phyloP scores from a whole-genome alignment of 225 moss, liverwort and hornwort species.

The Anthoceros angustus region DNA sequence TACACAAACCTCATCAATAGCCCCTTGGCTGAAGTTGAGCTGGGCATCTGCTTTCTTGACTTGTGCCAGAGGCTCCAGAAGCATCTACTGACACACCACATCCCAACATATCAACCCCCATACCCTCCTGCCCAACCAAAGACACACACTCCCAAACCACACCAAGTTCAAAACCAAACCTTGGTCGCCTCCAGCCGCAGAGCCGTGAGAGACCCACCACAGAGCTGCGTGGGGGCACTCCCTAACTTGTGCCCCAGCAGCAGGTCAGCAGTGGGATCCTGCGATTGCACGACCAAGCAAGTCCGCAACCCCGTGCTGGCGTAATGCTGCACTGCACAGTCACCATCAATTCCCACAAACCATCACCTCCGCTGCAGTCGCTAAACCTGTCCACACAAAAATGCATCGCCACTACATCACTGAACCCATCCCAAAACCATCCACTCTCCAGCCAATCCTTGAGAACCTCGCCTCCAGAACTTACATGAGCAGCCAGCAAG shows the following conservation, averaged over 20 bases:
- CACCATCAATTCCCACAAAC: constrained; percentile 22
- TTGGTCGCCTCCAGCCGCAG: constrained; percentile 77
- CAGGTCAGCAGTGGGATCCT: constrained; percentile 81
- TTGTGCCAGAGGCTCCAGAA: constrained; percentile 67
- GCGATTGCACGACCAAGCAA: constrained; percentile 84
- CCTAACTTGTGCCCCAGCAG: constrained; percentile 65
- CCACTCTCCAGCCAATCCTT: not conserved
- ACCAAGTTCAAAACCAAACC: constrained; percentile 19
- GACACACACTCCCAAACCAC: not conserved
- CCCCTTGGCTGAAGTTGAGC: constrained; percentile 86
- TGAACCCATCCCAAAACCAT: not conserved
- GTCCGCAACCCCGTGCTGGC: constrained; percentile 88
- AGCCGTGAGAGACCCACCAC: constrained; percentile 60
- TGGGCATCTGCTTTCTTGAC: constrained; percentile 67
- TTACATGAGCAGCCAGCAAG: constrained; percentile 82
- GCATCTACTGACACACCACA: no score
- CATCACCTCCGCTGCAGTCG: not conserved
- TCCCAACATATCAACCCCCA: no score
- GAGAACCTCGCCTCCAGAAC: not conserved
- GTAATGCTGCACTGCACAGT: constrained; percentile 92
- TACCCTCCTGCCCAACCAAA: not conserved
- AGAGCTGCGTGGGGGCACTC: constrained; percentile 36
- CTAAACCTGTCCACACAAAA: not conserved
- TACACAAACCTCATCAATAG: constrained; percentile 62
- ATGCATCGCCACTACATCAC: not conserved